Evolutionary conservation across 2,329 filamentous ascomycete genomes (phyloP).

Genomic region (Scytalidium lignicola): DNA sequence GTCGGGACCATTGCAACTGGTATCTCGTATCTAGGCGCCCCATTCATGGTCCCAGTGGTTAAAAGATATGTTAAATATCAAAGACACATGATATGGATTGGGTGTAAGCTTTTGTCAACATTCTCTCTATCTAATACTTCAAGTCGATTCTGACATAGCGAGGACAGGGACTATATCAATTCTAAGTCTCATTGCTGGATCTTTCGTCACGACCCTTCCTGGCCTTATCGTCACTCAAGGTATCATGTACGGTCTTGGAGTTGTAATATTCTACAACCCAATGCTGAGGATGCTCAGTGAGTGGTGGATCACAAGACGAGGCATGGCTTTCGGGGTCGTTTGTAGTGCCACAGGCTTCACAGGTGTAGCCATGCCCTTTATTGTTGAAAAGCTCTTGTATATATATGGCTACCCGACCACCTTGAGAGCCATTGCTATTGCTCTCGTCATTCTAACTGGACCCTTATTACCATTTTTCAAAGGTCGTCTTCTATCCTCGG

Average conservation of each 20-base stretch:
- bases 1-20: conserved; percentile 51
- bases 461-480: conserved; percentile 36
- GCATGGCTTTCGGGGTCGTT: conserved; percentile 58
- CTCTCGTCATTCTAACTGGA: conserved; percentile 44
- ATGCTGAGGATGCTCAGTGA: conserved; percentile 54
- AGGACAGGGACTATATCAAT: conserved; percentile 31
- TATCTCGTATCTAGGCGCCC: conserved; percentile 49
- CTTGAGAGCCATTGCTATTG: conserved; percentile 45
- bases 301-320: conserved; percentile 56
- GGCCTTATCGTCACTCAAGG: conserved; percentile 58
- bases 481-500: conserved; percentile 19
- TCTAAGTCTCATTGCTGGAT: conserved; percentile 36
- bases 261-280: conserved; percentile 49
- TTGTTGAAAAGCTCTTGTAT: conserved; percentile 46
- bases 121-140: no score
- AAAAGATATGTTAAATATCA: conserved; percentile 32
- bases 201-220: conserved; percentile 45
- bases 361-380: conserved; percentile 45
- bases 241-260: conserved; percentile 53
- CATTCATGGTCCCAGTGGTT: conserved; percentile 41
- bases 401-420: conserved; percentile 47
- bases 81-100: conserved; percentile 17
- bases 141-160: conserved; percentile 22
- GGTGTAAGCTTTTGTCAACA: conserved; percentile 4
- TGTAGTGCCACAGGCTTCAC: conserved; percentile 40